Conservation (phyloP, 192 early-diverging fungal species). For the Podila epigama region DNA sequence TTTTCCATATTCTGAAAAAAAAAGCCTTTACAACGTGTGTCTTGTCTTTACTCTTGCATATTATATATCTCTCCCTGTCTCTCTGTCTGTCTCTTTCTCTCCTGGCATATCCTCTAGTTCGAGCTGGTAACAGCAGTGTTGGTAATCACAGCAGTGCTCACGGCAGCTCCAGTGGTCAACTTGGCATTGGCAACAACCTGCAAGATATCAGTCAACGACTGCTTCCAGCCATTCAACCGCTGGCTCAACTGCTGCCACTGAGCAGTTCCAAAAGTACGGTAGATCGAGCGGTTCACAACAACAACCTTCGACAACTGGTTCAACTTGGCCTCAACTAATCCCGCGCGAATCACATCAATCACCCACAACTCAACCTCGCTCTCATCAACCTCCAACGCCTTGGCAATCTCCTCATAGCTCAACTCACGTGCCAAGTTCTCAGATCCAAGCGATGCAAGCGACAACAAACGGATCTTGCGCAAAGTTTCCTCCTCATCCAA, state of each 20-base stretch:
- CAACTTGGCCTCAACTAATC: slow-evolving; percentile 93
- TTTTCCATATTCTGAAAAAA: neutral
- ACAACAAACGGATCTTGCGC: slow-evolving; percentile 88
- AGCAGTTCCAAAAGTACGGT: slow-evolving; percentile 79
- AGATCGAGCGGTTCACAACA: slow-evolving; percentile 82
- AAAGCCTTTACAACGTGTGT: neutral
- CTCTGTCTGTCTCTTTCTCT: neutral
- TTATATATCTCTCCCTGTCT: neutral
- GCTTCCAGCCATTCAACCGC: slow-evolving; percentile 80
- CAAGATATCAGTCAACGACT: slow-evolving; percentile 79
- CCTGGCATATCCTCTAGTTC: slow-evolving; percentile 11
- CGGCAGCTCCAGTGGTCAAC: slow-evolving; percentile 60
- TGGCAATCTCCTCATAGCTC: slow-evolving; percentile 76
- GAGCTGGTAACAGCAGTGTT: too few relatives aligned
- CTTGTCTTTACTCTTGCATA: neutral
- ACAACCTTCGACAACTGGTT: slow-evolving; percentile 88
- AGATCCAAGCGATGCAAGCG: slow-evolving; percentile 80
- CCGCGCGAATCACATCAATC: slow-evolving; percentile 91
- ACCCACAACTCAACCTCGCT: slow-evolving; percentile 95
- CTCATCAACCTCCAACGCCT: slow-evolving; percentile 75
- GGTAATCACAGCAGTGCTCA: slow-evolving; percentile 38
- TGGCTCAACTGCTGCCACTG: slow-evolving; percentile 84
- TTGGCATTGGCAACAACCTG: slow-evolving; percentile 91
- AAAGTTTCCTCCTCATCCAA: slow-evolving; percentile 61
- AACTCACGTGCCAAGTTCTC: slow-evolving; percentile 72